A percentile compares a stretch with the other conserved stretches of the same genome.
These are phyloP conservation scores for Cyclanthera cordifolia DNA, from an alignment of 306 rosid species.

Conservation along the genomic window DNA sequence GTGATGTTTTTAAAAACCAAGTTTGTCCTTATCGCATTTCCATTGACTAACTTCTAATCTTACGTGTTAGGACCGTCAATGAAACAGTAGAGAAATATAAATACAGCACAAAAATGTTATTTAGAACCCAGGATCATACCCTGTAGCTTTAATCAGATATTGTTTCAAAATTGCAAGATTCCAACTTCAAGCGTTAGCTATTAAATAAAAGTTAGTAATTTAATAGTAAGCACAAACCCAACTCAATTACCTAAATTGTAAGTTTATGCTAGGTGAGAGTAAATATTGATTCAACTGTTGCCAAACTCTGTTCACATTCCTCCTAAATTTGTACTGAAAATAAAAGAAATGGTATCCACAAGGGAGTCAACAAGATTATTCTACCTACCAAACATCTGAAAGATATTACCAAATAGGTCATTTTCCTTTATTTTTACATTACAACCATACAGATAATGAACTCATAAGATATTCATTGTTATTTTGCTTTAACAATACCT, in stretches of 20 bases:
- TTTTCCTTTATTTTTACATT: not conserved
- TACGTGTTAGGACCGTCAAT: not conserved
- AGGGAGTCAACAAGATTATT: not conserved
- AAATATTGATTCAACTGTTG: not conserved
- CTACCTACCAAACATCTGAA: not conserved
- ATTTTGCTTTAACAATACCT: constrained; percentile 31
- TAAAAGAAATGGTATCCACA: not conserved
- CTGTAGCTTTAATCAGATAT: not conserved
- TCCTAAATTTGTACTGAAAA: not conserved
- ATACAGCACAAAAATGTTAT: not conserved
- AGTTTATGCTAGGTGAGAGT: not conserved
- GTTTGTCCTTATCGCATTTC: not conserved
- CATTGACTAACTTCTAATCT: not conserved
- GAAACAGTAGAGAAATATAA: not conserved
- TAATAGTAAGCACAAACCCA: not conserved
- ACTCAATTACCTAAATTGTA: not conserved
- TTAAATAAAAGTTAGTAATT: not conserved
- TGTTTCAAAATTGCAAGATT: not conserved
- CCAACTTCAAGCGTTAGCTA: not conserved
- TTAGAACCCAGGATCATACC: not conserved
- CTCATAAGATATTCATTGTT: not conserved
- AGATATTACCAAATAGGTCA: not conserved
- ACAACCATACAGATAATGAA: not conserved
- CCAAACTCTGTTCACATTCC: not conserved
- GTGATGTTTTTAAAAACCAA: not conserved